Evolutionary conservation across 1,284 basidiomycete species (phyloP), one percentile per base, ranked within the genome.

Genomic region (Melampsora abietis-canadensis): DNA sequence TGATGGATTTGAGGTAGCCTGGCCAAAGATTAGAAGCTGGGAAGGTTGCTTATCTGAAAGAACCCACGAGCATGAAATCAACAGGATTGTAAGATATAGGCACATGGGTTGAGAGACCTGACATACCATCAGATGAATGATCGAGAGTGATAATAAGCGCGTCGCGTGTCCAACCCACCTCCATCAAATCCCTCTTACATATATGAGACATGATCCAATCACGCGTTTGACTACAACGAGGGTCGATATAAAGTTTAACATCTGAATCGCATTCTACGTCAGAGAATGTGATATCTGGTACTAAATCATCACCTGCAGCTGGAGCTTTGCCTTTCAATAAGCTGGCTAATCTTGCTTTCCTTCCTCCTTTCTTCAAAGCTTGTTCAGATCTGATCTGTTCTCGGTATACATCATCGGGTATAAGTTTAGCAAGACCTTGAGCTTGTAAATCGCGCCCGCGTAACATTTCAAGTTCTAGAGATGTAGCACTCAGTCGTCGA

Each of bases 381-480:
- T 65, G 19, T 30, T 40, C 44, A 17, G 34, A 24, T 21, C 34
- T 2, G 5, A 51, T 46, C 48, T 57, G 54, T 37, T 57, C 21
- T 21, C 27, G 21, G 27, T 57, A 30, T 12, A 24, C n/a, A 14
- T 57, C 54, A 17, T 46, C 10, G 31, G 51, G n/a, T 17, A 21
- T 17, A 15, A 73, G 34, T 37, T 66, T 61, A 37, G 24, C 24
- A 0, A 65, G 17, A 17, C 63, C 48, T 44, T 66, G 37, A 19
- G 63, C 51, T 17, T 73, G 63, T 40, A 73, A 48, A 40, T 73
- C 70, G 19, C 70, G 47, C 24, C 70, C 70, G n/a, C 70, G 70
- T 24, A 73, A 62, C 70, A 73, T 73, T 54, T 73, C 70, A 51
- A 73, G 46, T 37, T 73, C 70, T 40, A 73, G 51, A 73, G 61